phyloP scores from a whole-genome alignment of 495 filamentous ascomycete genomes.

The Talaromyces thailandensis region DNA sequence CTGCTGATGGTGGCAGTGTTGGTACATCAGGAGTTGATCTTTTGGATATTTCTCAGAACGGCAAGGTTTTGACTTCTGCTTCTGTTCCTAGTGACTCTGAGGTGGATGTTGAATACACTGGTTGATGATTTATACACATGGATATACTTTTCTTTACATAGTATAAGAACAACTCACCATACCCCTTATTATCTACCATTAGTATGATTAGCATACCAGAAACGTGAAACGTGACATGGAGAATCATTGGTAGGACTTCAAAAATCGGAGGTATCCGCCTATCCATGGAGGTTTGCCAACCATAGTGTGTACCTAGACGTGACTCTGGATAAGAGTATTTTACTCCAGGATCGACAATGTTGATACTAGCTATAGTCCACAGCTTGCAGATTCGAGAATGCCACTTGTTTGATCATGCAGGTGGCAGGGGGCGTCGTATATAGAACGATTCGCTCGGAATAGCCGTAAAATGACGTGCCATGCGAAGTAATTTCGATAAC shows the following conservation, averaged over 20 bases:
- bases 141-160: neutral
- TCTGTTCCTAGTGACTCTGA: conserved; percentile 27
- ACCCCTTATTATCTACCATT: neutral
- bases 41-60: conserved; percentile 43
- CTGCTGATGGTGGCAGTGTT: conserved; percentile 11
- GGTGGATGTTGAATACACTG: conserved; percentile 22
- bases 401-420: neutral
- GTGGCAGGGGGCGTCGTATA: neutral
- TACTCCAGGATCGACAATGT: no score
- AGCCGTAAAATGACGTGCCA: neutral
- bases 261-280: neutral
- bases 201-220: neutral
- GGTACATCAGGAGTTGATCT: conserved; percentile 34
- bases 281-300: neutral
- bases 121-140: neutral
- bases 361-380: no score
- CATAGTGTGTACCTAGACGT: neutral
- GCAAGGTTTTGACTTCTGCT: conserved; percentile 38
- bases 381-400: neutral
- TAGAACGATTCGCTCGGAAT: neutral
- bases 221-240: neutral
- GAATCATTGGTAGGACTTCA: neutral
- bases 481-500: neutral
- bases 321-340: no score
- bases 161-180: neutral